phyloP scores from a whole-genome alignment of 805 yeast genomes.

The Candida tammaniensis region DNA sequence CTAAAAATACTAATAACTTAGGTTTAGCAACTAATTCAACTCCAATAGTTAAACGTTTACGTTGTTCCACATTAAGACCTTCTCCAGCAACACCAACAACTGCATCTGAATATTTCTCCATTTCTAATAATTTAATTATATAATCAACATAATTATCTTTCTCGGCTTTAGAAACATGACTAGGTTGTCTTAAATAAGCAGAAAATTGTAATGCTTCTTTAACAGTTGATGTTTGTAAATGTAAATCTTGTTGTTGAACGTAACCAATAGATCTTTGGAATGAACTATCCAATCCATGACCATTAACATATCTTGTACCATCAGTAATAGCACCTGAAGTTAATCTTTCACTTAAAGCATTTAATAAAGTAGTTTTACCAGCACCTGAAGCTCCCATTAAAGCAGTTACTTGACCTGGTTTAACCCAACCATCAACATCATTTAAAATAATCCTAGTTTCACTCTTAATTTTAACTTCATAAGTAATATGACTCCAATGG shows the following conservation, averaged over 20 bases:
- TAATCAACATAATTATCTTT: slow-evolving; percentile 68
- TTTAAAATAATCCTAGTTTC: slow-evolving; percentile 41
- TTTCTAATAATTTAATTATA: slow-evolving; percentile 62
- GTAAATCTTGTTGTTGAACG: slow-evolving; percentile 80
- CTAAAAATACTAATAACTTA: slow-evolving; percentile 47
- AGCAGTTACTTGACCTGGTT: slow-evolving; percentile 79
- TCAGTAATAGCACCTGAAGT: slow-evolving; percentile 73
- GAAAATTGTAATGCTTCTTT: slow-evolving; percentile 72
- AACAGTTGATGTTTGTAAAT: slow-evolving; percentile 67
- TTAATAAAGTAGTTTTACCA: slow-evolving; percentile 76
- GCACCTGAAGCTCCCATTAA: slow-evolving; percentile 89
- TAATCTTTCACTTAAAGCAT: slow-evolving; percentile 70
- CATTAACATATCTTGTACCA: slow-evolving; percentile 62
- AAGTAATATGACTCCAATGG: slow-evolving; percentile 40
- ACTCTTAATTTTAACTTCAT: slow-evolving; percentile 35
- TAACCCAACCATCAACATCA: slow-evolving; percentile 60
- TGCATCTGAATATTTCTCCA: slow-evolving; percentile 71
- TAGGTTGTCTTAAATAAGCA: slow-evolving; percentile 71
- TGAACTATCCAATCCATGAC: slow-evolving; percentile 57
- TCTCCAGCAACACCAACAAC: slow-evolving; percentile 74
- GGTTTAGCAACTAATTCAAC: slow-evolving; percentile 43
- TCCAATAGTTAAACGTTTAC: slow-evolving; percentile 41
- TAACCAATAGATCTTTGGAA: slow-evolving; percentile 79
- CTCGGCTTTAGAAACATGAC: slow-evolving; percentile 50
- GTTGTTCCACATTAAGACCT: slow-evolving; percentile 45